Conservation (phyloP, 805 yeast species). For the Metschnikowia bowlesiae region DNA sequence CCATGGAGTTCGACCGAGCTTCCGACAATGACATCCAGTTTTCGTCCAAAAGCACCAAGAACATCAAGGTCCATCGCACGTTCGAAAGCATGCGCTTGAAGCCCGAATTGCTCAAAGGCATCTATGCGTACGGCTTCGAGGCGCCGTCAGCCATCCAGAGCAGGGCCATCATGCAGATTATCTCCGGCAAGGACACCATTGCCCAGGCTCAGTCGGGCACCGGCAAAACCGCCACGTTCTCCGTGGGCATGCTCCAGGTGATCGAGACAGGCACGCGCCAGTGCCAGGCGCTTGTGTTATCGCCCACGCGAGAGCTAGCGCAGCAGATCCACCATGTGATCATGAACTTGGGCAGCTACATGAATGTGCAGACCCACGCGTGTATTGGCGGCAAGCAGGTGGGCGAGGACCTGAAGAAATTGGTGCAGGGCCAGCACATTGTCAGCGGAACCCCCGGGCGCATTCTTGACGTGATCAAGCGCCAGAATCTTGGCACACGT, state of each 20-base stretch:
- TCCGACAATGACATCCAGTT: slow-evolving; percentile 54
- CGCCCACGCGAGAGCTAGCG: slow-evolving; percentile 97
- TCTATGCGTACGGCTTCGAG: slow-evolving; percentile 90
- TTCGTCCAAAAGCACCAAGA: slow-evolving; percentile 45
- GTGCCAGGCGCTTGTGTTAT: slow-evolving; percentile 83
- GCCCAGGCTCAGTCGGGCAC: slow-evolving; percentile 99
- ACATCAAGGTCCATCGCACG: slow-evolving; percentile 49
- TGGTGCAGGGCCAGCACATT: slow-evolving; percentile 79
- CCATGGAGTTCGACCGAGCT: slow-evolving; percentile 52
- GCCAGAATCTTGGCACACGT: slow-evolving; percentile 70
- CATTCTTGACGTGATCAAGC: slow-evolving; percentile 83
- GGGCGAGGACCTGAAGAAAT: slow-evolving; percentile 71
- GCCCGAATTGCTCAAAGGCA: slow-evolving; percentile 44
- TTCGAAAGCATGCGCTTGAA: slow-evolving; percentile 41
- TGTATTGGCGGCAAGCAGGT: slow-evolving; percentile 91
- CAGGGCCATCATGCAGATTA: slow-evolving; percentile 93
- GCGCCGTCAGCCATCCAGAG: slow-evolving; percentile 96
- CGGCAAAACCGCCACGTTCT: slow-evolving; percentile 97
- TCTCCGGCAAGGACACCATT: slow-evolving; percentile 88
- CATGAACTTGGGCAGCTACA: slow-evolving; percentile 77
- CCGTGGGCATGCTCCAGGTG: slow-evolving; percentile 87
- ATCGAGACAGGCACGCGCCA: slow-evolving; percentile 69
- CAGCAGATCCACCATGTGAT: slow-evolving; percentile 88
- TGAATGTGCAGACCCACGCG: slow-evolving; percentile 83
- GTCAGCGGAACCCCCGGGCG: slow-evolving; percentile 98